phyloP scores from a whole-genome alignment of 345 rosid genomes.

The Passiflora organensis region DNA sequence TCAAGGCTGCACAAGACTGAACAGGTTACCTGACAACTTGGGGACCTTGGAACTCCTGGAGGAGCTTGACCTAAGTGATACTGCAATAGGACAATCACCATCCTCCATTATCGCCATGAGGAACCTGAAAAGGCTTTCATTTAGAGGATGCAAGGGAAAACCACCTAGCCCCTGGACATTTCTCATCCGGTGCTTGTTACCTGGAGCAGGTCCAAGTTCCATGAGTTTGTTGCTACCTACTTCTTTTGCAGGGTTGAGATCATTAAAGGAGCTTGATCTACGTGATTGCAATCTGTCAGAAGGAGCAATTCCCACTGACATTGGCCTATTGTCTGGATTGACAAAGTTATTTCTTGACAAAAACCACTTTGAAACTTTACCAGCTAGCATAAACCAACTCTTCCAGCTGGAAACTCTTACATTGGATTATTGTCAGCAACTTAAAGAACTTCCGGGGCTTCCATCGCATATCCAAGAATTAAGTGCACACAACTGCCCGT shows the following conservation, averaged over 20 bases:
- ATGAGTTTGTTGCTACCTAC: background rate
- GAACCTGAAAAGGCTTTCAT: background rate
- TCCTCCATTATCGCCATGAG: background rate
- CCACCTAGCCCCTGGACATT: background rate
- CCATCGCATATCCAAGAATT: conserved; percentile 11
- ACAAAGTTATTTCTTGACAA: conserved; percentile 18
- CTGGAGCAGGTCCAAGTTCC: background rate
- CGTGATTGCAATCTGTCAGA: conserved; percentile 10
- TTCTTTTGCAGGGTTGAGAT: background rate
- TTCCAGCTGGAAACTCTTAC: conserved; percentile 3
- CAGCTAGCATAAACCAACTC: conserved; percentile 14
- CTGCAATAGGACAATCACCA: background rate
- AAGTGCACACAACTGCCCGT: background rate
- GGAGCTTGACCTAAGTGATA: background rate
- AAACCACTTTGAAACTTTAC: conserved; percentile 23
- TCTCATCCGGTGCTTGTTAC: background rate
- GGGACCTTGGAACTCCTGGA: background rate
- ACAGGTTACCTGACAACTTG: conserved; percentile 4
- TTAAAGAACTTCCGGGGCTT: conserved; percentile 19
- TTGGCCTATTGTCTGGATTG: conserved; percentile 22
- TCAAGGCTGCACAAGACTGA: conserved; percentile 4
- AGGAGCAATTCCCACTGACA: conserved; percentile 24
- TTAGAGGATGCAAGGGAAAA: background rate
- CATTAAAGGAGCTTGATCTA: conserved; percentile 21
- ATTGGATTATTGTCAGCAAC: conserved; percentile 18